A percentile compares a stretch with the other conserved stretches of the same genome.
phyloP scores from a whole-genome alignment of 805 yeast species.

The Lipomyces chichibuensis region DNA sequence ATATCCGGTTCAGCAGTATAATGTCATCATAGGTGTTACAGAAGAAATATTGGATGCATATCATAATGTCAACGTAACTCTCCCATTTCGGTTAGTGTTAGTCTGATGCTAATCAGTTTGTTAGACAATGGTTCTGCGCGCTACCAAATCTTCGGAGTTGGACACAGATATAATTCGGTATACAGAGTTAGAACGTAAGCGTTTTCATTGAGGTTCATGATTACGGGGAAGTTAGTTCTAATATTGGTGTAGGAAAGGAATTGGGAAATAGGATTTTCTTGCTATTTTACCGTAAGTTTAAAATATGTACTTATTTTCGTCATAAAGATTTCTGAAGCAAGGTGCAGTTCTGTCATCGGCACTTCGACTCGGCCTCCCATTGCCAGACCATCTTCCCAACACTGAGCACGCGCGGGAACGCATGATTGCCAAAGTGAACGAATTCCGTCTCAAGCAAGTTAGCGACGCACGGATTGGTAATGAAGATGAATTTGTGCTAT shows the following conservation, averaged over 20 bases:
- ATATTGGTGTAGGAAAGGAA: slow-evolving; percentile 45
- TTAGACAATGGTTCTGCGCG: slow-evolving; percentile 58
- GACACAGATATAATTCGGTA: slow-evolving; percentile 62
- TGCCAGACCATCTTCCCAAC: slow-evolving; percentile 77
- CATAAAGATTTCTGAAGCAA: background rate
- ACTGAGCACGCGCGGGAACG: slow-evolving; percentile 75
- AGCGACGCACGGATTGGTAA: slow-evolving; percentile 45
- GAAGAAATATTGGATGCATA: slow-evolving; percentile 71
- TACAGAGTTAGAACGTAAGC: slow-evolving; percentile 47
- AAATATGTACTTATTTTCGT: slow-evolving; percentile 33
- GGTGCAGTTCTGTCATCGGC: slow-evolving; percentile 67
- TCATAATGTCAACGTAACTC: slow-evolving; percentile 72
- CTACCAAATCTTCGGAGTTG: slow-evolving; percentile 55
- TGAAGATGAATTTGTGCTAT: slow-evolving; percentile 74
- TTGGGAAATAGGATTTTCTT: slow-evolving; percentile 72
- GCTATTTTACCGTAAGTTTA: slow-evolving; percentile 58
- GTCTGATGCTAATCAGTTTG: slow-evolving; percentile 9
- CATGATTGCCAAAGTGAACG: slow-evolving; percentile 65
- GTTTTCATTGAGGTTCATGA: background rate
- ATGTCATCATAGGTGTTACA: slow-evolving; percentile 56
- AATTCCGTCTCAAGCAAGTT: slow-evolving; percentile 52
- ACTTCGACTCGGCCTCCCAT: slow-evolving; percentile 70
- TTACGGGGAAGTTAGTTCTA: background rate
- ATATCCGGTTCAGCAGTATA: slow-evolving; percentile 61
- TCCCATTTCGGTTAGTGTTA: slow-evolving; percentile 40